A percentile compares a stretch with the other conserved stretches of the same genome.
Conservation (phyloP, 768 basidiomycete species). For the Thelephora ganbajun region DNA sequence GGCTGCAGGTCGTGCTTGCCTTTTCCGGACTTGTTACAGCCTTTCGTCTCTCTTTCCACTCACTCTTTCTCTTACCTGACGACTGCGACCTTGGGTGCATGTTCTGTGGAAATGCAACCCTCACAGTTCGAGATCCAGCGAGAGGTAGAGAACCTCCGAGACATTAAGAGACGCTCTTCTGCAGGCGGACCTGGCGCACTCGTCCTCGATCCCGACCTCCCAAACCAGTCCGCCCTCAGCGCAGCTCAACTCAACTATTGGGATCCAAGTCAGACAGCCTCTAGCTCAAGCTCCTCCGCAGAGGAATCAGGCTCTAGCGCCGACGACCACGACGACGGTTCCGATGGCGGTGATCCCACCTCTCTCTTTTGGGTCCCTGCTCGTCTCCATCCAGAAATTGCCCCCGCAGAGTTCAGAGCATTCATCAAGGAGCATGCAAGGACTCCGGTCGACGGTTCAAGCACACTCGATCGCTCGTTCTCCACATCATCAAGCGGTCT, state of each 20-base stretch:
- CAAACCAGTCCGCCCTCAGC: conserved; percentile 49
- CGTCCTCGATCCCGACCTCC: conserved; percentile 85
- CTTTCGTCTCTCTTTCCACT: too few relatives aligned
- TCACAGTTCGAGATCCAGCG: conserved; percentile 77
- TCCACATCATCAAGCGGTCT: conserved; percentile 36
- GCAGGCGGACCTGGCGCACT: conserved; percentile 67
- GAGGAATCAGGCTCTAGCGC: neutral
- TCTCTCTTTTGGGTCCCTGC: conserved; percentile 99
- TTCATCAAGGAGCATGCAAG: conserved; percentile 91
- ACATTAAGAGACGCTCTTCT: conserved; percentile 73
- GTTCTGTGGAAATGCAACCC: conserved; percentile 36
- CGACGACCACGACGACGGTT: conserved; percentile 24
- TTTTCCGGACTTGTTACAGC: too few relatives aligned
- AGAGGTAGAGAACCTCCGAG: conserved; percentile 75
- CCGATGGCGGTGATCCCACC: conserved; percentile 48
- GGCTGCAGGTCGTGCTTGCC: too few relatives aligned
- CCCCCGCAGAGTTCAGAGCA: conserved; percentile 87
- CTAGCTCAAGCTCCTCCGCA: conserved; percentile 16
- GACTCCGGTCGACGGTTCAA: conserved; percentile 31
- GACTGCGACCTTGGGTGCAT: too few relatives aligned
- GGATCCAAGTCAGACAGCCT: conserved; percentile 26
- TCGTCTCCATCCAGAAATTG: conserved; percentile 91
- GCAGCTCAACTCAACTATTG: conserved; percentile 18
- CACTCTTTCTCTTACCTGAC: too few relatives aligned
- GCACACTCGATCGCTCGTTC: conserved; percentile 25